Base-by-base conservation (phyloP, 257 asterid species). In the Henckelia pumila region DNA sequence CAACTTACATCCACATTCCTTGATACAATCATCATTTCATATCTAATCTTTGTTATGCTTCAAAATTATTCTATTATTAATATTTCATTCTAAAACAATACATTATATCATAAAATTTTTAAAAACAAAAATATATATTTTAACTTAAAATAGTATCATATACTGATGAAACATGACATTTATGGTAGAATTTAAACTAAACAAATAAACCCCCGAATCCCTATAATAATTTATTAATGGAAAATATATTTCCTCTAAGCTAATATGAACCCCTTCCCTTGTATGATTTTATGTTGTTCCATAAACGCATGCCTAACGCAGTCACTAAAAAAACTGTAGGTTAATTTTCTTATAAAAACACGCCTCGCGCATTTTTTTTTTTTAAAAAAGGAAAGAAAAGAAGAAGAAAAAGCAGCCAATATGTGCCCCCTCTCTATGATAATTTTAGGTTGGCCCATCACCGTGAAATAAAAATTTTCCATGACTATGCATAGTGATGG, bases 401-500 rank as follows among this genome's bases (percentile, higher is more conserved):
- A 13, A 40, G 50, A 40, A 40, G n/a, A 40, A 40, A n/a, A 13
- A 40, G 17, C 49, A 37, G 50, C 50, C 44, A 35, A 35, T 35
- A 35, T 35, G 44, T 9, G 14, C 14, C 44, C 14, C 14, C 44
- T 35, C 44, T 35, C 44, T 35, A 35, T 35, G 44, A 35, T 14
- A 35, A 3, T 8, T 35, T 35, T 40, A 40, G n/a, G n/a, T 40
- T 6, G 50, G 5, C 52, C 19, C 19, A 56, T 57, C 56, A 26
- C 21, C 29, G 35, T 23, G 9, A 8, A 67, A 40, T 52, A 61
- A 70, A 65, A 37, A 67, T 64, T 62, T 66, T 1, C 35, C 66
- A 47, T 66, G 69, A 70, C 73, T 55, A 69, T 66, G 13, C 32
- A 35, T 50, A 55, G 47, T 63, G 40, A 75, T 64, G 44, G 53